Conservation (phyloP, 345 rosid species). For the Eucalyptus brandiana region DNA sequence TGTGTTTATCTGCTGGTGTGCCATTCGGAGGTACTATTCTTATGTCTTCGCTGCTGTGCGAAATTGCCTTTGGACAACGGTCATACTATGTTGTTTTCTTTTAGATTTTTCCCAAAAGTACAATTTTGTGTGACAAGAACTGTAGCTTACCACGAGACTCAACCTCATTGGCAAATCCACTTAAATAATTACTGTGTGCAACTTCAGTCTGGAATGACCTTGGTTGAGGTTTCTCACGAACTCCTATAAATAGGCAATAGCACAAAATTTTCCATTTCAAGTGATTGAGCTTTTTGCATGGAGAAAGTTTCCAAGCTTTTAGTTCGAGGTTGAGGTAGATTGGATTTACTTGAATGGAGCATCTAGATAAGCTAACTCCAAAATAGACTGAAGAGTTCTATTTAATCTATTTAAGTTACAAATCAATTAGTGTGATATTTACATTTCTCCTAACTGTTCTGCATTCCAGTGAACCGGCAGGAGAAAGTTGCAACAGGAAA, state of each 20-base stretch:
- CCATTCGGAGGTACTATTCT: slow-evolving; percentile 60
- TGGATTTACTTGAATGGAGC: neutral
- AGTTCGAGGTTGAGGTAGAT: neutral
- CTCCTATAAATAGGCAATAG: neutral
- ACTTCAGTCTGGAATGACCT: neutral
- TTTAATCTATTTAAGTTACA: neutral
- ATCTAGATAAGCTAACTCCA: neutral
- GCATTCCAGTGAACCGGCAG: slow-evolving; percentile 77
- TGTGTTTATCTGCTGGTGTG: slow-evolving; percentile 94
- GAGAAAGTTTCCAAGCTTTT: neutral
- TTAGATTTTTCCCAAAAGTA: neutral
- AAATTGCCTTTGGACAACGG: neutral
- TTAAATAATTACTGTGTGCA: neutral
- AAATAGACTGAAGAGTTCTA: neutral
- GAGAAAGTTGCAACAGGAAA: slow-evolving; percentile 76
- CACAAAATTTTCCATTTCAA: neutral
- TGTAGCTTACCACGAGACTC: neutral
- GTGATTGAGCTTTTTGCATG: neutral
- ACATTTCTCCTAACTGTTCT: neutral
- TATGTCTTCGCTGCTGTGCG: neutral
- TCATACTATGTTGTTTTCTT: neutral
- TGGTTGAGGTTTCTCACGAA: neutral
- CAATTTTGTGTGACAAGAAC: neutral
- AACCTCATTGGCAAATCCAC: neutral
- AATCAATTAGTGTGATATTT: neutral